Percentiles rank a stretch among this genome's conserved stretches.
Evolutionary conservation across 1,139 yeast genomes (phyloP).

Genomic region (Saccharomyces hybrid): DNA sequence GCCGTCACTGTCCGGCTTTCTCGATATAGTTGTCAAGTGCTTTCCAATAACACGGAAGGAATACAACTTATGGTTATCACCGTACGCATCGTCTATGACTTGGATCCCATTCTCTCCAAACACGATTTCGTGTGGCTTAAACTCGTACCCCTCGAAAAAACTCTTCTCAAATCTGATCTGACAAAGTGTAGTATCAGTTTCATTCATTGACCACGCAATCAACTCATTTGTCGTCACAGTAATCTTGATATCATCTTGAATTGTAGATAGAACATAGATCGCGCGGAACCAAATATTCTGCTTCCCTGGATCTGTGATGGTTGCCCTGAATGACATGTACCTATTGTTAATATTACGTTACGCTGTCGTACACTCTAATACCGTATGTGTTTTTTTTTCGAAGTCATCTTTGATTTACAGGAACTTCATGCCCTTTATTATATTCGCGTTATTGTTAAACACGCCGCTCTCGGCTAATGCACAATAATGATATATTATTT

Average conservation of each 20-base stretch:
- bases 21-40: constrained; percentile 44
- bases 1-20: constrained; percentile 40
- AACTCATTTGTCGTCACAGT: constrained; percentile 24
- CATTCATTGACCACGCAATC: constrained; percentile 26
- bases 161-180: constrained; percentile 20
- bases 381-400: not conserved
- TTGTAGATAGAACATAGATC: constrained; percentile 21
- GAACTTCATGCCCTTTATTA: constrained; percentile 15
- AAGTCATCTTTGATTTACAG: not conserved
- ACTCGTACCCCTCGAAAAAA: constrained; percentile 25
- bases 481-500: not conserved
- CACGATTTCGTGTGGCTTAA: constrained; percentile 25
- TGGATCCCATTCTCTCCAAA: constrained; percentile 32
- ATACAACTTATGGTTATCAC: constrained; percentile 29
- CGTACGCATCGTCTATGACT: constrained; percentile 19
- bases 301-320: constrained; percentile 19
- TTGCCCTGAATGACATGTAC: constrained; percentile 28
- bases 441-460: constrained; percentile 13
- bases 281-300: constrained; percentile 27
- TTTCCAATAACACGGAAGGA: constrained; percentile 43
- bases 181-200: constrained; percentile 27
- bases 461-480: not conserved
- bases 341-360: no score
- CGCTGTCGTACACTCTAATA: not conserved
- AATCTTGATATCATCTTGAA: constrained; percentile 23